Conservation (phyloP, 495 filamentous ascomycete species). For the Parmelia sp. region DNA sequence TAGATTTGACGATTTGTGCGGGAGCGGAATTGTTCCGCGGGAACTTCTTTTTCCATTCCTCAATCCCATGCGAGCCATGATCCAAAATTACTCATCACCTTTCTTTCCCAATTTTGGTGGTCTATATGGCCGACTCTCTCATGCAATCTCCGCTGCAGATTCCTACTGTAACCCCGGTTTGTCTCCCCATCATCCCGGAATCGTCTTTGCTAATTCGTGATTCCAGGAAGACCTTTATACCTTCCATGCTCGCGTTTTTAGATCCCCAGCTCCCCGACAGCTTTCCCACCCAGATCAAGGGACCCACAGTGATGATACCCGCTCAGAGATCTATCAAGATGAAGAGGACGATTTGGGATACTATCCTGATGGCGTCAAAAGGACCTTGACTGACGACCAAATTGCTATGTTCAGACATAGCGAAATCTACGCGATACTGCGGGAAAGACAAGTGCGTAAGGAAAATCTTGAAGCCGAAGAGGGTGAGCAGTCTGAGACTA, state of each 20-base stretch:
- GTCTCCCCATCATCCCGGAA: constrained; percentile 21
- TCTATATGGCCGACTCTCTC: no score
- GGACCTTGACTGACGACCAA: constrained; percentile 88
- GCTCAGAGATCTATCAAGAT: constrained; percentile 36
- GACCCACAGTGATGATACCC: constrained; percentile 29
- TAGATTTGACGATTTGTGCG: background rate
- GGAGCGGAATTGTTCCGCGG: background rate
- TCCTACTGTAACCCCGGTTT: constrained; percentile 49
- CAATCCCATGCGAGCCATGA: no score
- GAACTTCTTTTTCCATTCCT: no score
- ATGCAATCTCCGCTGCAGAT: constrained; percentile 18
- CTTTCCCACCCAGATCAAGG: background rate
- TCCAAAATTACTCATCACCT: no score
- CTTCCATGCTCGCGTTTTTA: constrained; percentile 66
- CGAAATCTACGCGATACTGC: constrained; percentile 69
- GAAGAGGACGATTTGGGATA: constrained; percentile 76
- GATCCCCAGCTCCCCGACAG: constrained; percentile 7
- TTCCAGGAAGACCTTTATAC: constrained; percentile 62
- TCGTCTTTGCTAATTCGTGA: constrained; percentile 21
- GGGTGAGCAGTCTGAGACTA: background rate
- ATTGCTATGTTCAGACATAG: constrained; percentile 86
- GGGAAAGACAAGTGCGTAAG: constrained; percentile 39
- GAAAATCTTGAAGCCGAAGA: constrained; percentile 29
- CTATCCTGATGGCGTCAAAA: constrained; percentile 82
- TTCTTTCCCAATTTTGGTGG: no score